These are phyloP conservation scores for Mortierella sp. DNA, from an alignment of 371 early-diverging fungal genomes.

Conservation along the genomic window DNA sequence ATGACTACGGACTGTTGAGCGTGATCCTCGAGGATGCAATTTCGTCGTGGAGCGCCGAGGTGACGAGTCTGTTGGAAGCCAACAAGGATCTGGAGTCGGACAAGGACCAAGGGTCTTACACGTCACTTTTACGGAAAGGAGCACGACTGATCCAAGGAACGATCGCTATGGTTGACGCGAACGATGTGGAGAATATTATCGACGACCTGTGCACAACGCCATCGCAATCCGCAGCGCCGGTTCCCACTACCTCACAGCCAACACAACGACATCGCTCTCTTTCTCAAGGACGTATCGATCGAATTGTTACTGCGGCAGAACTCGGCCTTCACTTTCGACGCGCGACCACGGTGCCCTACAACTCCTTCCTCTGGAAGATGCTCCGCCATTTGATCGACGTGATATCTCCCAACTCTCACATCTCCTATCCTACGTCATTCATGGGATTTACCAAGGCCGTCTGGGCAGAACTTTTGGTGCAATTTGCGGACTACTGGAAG, in stretches of 20 bases:
- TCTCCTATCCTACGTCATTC: conserved; percentile 62
- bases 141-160: conserved; percentile 51
- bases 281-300: neutral
- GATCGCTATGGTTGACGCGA: conserved; percentile 49
- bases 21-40: conserved; percentile 70
- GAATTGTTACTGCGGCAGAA: conserved; percentile 50
- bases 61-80: conserved; percentile 41
- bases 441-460: conserved; percentile 73
- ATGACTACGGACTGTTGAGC: conserved; percentile 70
- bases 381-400: conserved; percentile 67
- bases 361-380: conserved; percentile 80
- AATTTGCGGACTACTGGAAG: conserved; percentile 79
- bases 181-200: conserved; percentile 46
- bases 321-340: conserved; percentile 66
- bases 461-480: conserved; percentile 75
- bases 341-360: conserved; percentile 71
- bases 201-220: conserved; percentile 17
- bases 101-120: conserved; percentile 27
- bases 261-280: neutral
- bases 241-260: neutral
- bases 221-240: neutral
- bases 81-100: conserved; percentile 5
- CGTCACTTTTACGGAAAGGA: conserved; percentile 40
- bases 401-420: conserved; percentile 61
- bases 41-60: conserved; percentile 72